These are phyloP conservation scores for Pyrrhoderma noxium DNA, from an alignment of 1,284 basidiomycete species.

Conservation along the genomic window DNA sequence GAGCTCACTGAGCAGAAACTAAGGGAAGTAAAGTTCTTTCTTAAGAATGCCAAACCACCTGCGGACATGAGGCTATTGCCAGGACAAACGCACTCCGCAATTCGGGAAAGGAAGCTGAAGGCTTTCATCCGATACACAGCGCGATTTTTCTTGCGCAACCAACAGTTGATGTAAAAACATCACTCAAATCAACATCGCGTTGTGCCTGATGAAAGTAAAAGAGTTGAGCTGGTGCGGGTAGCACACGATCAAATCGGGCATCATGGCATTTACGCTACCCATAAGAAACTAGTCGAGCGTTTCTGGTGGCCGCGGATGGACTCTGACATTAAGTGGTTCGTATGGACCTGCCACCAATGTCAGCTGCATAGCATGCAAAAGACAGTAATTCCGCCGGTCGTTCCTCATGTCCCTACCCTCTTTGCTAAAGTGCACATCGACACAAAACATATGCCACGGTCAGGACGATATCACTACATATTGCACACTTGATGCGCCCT, in stretches of 20 bases:
- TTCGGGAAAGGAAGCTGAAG: no score
- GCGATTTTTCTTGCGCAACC: no score
- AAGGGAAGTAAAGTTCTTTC: no score
- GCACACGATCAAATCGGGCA: constrained; percentile 27
- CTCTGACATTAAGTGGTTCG: constrained; percentile 27
- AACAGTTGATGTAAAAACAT: no score
- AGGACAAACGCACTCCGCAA: no score
- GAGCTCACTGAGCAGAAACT: no score
- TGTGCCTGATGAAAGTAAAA: no score
- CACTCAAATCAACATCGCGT: no score
- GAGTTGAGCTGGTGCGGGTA: not conserved
- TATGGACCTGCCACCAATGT: constrained; percentile 32
- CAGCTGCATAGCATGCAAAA: constrained; percentile 20
- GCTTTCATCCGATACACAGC: no score
- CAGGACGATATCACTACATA: constrained; percentile 25
- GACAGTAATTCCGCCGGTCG: constrained; percentile 28
- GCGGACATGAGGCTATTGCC: no score
- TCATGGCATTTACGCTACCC: constrained; percentile 21
- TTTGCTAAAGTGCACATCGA: constrained; percentile 29
- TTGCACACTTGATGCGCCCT: constrained; percentile 23
- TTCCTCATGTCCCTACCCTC: constrained; percentile 26
- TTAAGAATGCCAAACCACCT: no score
- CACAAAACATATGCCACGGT: constrained; percentile 26
- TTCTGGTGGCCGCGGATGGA: constrained; percentile 28
- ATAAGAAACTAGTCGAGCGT: constrained; percentile 1